Evolutionary conservation across 2,329 filamentous ascomycete genomes (phyloP).

Genomic region (Nothomitra cinnamomea): DNA sequence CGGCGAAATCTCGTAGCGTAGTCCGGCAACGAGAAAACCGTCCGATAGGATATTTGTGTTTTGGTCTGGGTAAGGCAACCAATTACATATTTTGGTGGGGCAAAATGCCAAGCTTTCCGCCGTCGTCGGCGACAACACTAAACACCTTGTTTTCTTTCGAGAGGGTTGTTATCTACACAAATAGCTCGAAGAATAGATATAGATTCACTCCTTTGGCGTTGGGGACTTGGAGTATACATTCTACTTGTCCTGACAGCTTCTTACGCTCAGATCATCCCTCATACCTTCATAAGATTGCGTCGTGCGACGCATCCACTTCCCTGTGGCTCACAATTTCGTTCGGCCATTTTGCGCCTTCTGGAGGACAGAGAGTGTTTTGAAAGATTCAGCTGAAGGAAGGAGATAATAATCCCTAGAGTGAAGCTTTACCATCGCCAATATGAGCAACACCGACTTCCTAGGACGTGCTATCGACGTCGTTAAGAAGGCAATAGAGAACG

Average conservation of each 20-base stretch:
- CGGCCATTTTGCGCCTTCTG: background rate
- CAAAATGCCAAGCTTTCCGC: constrained; percentile 3
- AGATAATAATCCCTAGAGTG: background rate
- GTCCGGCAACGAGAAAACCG: background rate
- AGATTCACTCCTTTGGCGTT: too few relatives aligned
- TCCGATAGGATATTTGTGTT: background rate
- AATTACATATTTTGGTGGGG: constrained; percentile 1
- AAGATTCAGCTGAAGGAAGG: background rate
- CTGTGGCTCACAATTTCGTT: background rate
- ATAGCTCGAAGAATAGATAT: too few relatives aligned
- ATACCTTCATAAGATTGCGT: too few relatives aligned
- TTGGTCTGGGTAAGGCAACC: background rate
- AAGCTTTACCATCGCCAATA: constrained; percentile 25
- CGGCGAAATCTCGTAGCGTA: background rate
- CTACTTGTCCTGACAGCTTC: too few relatives aligned
- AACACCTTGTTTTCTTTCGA: background rate
- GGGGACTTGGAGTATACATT: too few relatives aligned
- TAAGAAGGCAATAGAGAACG: constrained; percentile 92
- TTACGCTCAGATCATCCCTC: too few relatives aligned
- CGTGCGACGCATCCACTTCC: too few relatives aligned
- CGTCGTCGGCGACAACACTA: background rate
- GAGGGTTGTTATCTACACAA: too few relatives aligned
- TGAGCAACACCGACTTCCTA: constrained; percentile 95
- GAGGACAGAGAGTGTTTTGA: background rate
- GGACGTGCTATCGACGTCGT: constrained; percentile 92